phyloP scores from a whole-genome alignment of 2,329 filamentous ascomycete species.

The Colletotrichum navitas region DNA sequence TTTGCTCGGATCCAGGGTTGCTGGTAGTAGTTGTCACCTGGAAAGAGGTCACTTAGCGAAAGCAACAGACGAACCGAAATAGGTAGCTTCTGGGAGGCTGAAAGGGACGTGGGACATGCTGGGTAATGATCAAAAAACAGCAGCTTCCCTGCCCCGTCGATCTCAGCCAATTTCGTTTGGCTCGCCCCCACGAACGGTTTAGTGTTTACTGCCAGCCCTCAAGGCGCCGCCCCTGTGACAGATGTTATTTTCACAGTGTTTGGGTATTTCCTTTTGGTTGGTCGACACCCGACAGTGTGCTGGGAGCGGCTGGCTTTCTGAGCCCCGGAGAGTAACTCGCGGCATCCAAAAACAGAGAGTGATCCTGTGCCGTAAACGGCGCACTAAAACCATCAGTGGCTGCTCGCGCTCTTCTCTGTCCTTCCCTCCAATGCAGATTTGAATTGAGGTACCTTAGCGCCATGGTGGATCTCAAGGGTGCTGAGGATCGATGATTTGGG shows the following conservation, averaged over 20 bases:
- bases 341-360: conserved; percentile 27
- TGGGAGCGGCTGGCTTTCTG: conserved; percentile 3
- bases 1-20: background rate
- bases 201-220: background rate
- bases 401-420: conserved; percentile 12
- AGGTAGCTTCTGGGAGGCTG: conserved; percentile 24
- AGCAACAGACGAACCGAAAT: conserved; percentile 25
- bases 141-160: conserved; percentile 34
- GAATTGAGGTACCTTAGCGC: background rate
- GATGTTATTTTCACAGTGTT: conserved; percentile 24
- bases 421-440: conserved; percentile 11
- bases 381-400: conserved; percentile 28
- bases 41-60: conserved; percentile 6
- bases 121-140: conserved; percentile 39
- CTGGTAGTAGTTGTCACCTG: background rate
- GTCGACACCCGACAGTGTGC: background rate
- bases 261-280: background rate
- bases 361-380: conserved; percentile 37
- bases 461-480: conserved; percentile 29
- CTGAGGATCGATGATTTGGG: conserved; percentile 27
- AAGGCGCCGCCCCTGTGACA: conserved; percentile 19
- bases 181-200: conserved; percentile 6
- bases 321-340: conserved; percentile 19
- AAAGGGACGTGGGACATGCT: conserved; percentile 20
- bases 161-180: conserved; percentile 38